Percentiles rank a stretch among this genome's conserved stretches.
phyloP scores from a whole-genome alignment of 129 eudicot genomes.

The Cynara cardunculus region DNA sequence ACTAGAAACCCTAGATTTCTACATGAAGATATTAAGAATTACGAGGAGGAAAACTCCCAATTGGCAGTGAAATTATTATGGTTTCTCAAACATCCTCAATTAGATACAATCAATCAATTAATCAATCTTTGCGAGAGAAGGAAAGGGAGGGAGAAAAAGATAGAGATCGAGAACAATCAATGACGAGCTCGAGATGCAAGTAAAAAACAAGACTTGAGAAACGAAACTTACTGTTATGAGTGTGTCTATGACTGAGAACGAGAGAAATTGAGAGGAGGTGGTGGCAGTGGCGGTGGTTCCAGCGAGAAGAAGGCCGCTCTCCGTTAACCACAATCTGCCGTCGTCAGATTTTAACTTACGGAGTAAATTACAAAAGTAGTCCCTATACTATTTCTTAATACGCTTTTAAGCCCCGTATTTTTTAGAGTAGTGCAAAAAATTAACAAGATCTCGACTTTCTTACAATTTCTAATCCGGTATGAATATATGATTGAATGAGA shows the following conservation, averaged over 20 bases:
- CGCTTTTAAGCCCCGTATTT: background rate
- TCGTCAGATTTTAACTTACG: background rate
- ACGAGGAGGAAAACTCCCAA: background rate
- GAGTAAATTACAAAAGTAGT: background rate
- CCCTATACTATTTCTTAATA: background rate
- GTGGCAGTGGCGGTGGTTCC: background rate
- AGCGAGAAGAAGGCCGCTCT: background rate
- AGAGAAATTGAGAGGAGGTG: background rate
- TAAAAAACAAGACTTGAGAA: background rate
- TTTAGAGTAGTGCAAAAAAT: background rate
- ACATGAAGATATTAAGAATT: background rate
- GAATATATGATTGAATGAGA: too few species aligned
- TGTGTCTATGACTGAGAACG: background rate
- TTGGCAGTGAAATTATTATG: background rate
- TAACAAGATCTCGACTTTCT: background rate
- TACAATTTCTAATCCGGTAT: too few species aligned
- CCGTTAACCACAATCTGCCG: background rate
- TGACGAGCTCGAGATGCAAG: background rate
- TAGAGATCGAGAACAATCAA: background rate
- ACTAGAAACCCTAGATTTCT: conserved; percentile 16
- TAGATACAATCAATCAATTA: background rate
- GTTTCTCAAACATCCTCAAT: background rate
- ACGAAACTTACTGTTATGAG: background rate
- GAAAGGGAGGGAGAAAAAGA: background rate
- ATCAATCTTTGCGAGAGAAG: background rate